Base-by-base conservation (phyloP, 495 filamentous ascomycete species). In the Echria macrotheca region DNA sequence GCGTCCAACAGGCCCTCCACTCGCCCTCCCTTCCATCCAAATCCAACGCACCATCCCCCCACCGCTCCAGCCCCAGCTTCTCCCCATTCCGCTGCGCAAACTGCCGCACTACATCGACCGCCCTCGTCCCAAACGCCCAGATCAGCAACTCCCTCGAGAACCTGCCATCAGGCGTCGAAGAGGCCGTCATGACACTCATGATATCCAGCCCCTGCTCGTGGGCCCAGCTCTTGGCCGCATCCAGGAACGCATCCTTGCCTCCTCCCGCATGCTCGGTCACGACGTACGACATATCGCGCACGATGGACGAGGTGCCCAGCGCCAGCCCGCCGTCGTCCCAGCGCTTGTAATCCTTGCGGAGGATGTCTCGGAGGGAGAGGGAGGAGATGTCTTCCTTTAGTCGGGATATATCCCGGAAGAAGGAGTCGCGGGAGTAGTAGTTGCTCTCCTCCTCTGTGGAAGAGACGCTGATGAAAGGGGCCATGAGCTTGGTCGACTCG, bases 301-400 rank as follows among this genome's bases (percentile, higher is more conserved):
- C 81, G 4, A 86, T 73, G 9, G 80, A 80, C 38, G 83, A 85
- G 38, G 95, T 85, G 1, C 93, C 93, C 7, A 98, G 65, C 15
- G 69, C 75, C 23, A 78, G 50, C 5, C 47, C 48, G 51, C 57
- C 65, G 57, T 88, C 89, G 4, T 58, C 68, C 90, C 91, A 98
- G 48, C 85, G 77, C 68, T 98, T 98, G 67, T 93, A 98, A 65
- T 98, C 93, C 54, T 94, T 91, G 48, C 83, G 76, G 39, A 96
- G 63, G 12, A 95, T 76, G 52, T 96, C 94, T 2, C 78, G 64
- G 49, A 93, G 60, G 2, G 71, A 75, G 50, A 98, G 68, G 3
- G 65, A 53, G 44, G 78, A 78, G 37, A 97, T 75, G 52, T 89
- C 76, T 51, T 79, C 72, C 66, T 95, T 96, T 5, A 90, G 83